Percentiles rank a stretch among this genome's conserved stretches.
phyloP scores from a whole-genome alignment of 139 green algal species.

The Chlorella sp. region DNA sequence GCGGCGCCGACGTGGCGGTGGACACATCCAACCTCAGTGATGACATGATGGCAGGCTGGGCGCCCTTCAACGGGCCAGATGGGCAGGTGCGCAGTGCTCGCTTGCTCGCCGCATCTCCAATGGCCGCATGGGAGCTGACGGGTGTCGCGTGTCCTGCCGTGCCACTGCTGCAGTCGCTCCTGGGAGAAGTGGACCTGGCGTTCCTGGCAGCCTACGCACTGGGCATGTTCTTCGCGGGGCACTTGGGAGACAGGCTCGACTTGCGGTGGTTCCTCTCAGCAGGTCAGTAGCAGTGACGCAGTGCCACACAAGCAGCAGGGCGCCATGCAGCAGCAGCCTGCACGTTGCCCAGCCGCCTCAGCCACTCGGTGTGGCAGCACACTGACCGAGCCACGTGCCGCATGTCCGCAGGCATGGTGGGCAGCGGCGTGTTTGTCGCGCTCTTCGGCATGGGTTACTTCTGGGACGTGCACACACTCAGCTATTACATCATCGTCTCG shows the following conservation, averaged over 20 bases:
- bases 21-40: neutral
- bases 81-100: slow-evolving; percentile 44
- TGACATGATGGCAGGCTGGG: slow-evolving; percentile 62
- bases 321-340: no score
- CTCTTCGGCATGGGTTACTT: slow-evolving; percentile 86
- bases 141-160: slow-evolving; percentile 1
- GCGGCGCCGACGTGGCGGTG: slow-evolving; percentile 6
- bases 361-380: neutral
- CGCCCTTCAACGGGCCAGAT: slow-evolving; percentile 73
- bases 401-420: slow-evolving; percentile 75
- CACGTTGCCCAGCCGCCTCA: no score
- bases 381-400: neutral
- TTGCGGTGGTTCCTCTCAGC: slow-evolving; percentile 80
- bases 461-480: slow-evolving; percentile 74
- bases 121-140: no score
- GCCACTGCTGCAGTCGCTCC: slow-evolving; percentile 40
- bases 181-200: slow-evolving; percentile 83
- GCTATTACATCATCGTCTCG: slow-evolving; percentile 76
- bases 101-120: no score
- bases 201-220: slow-evolving; percentile 88
- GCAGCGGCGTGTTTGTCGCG: slow-evolving; percentile 59
- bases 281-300: no score
- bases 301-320: no score
- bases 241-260: slow-evolving; percentile 85
- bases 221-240: slow-evolving; percentile 90